Base-by-base conservation (phyloP, 1,284 basidiomycete species). In the Golubevia pallescens region DNA sequence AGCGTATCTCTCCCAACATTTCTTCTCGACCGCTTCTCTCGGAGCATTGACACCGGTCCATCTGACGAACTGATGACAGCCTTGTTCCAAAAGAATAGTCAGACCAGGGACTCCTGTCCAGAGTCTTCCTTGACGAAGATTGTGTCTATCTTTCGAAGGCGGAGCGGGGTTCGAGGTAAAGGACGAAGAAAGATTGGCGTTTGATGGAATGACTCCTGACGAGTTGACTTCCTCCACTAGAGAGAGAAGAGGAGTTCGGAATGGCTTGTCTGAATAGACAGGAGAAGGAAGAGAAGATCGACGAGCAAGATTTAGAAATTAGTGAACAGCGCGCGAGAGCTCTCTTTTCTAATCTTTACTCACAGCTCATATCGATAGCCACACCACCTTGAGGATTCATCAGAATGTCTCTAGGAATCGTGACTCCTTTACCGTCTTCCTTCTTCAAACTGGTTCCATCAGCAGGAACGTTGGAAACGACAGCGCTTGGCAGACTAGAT, bases 381-480 rank as follows among this genome's bases (percentile, higher is more conserved):
- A 85, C 81, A n/a, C 82, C 82, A 14, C 80, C 80, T 0, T 60
- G 56, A 0, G 70, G 63, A 58, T 71, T 67, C 2, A 65, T 24
- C 3, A 85, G 68, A 2, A 85, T 69, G 3, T 51, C 38, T 2
- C 55, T 23, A 2, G 81, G 73, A 7, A 84, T 67, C 23, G 77
- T 63, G 61, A 85, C 75, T 20, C 73, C 77, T 14, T 67, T 68
- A 6, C 58, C 64, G 20, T 51, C 56, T 34, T 60, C 60, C 5
- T 52, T 56, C 32, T 59, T 58, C 16, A 85, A 62, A 6, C 69
- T 69, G 1, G 73, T 70, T 8, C 75, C 81, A 16, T 74, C 69
- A 1, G 80, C 79, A 4, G 80, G 82, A 48, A 85, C 77, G 66
- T 85, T 83, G 68, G 70, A 70, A 5, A 85, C 74, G 20, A 85